Base-by-base conservation (phyloP, 495 filamentous ascomycete species). In the Aspergillus cavernicola region DNA sequence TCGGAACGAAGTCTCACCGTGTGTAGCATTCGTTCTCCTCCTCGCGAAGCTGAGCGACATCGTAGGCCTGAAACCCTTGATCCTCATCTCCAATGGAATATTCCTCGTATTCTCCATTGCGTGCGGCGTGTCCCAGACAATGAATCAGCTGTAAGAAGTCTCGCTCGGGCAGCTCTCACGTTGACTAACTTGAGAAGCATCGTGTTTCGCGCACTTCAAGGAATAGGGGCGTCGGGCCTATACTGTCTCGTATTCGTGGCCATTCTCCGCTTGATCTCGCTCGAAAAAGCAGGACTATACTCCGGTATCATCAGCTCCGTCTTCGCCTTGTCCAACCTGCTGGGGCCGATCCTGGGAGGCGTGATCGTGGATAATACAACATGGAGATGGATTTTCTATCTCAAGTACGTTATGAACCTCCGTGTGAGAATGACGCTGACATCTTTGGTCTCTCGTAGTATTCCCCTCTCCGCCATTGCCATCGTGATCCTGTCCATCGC, bases 311-410 rank as follows among this genome's bases (percentile, higher is more conserved):
- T 53, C 28, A 53, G 50, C 29, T 53, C 50, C 2, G 31, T 44
- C 19, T 53, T 53, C 20, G 50, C 50, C 0, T 18, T 44, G 7
- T 53, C 50, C 1, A 53, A 24, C 18, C n/a, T 53, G 3, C 29
- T 45, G 1, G 50, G 50, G 8, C 50, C 50, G 19, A n/a, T 53
- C 1, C 39, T 53, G 2, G 50, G 50, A 11, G 50, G 50, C 15
- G 31, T 45, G n/a, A 53, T 53, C 29, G 16, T 24, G 13, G 13
- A 35, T 8, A 39, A 53, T 35, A 44, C 50, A 1, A 53, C 50
- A 5, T 53, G 50, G 50, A 24, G 50, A 36, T 53, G 50, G 50
- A 35, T 53, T 9, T 53, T 53, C 29, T 44, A 44, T 15, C 4
- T 53, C 18, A 53, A 53, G 50, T 53, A 44, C 13, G 13, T 3